Evolutionary conservation across 306 rosid genomes (phyloP).

Genomic region (Cucurbita argyrosperma): DNA sequence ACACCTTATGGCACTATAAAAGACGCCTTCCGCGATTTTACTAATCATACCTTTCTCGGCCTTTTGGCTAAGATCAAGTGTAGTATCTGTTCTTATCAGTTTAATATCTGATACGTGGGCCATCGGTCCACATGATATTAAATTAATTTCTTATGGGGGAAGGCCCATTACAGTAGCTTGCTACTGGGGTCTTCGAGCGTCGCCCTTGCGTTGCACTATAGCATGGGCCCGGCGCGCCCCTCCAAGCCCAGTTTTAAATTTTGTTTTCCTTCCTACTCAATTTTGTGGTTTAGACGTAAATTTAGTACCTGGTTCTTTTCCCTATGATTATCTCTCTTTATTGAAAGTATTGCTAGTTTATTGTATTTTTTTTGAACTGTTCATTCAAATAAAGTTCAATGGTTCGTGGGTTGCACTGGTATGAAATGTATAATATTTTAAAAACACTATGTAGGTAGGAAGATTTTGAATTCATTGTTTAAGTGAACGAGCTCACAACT

Average conservation of each 20-base stretch:
- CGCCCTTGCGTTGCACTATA: neutral
- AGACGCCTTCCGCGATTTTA: fast-evolving
- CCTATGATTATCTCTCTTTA: no score
- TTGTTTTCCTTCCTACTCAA: no score
- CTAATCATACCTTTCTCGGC: neutral
- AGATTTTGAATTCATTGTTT: no score
- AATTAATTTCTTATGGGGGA: neutral
- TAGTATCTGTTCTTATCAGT: neutral
- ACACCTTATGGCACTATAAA: neutral
- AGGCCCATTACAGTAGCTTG: neutral
- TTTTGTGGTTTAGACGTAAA: no score
- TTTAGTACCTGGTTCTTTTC: no score
- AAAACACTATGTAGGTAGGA: no score
- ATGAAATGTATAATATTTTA: no score
- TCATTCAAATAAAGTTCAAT: no score
- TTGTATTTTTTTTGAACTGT: no score
- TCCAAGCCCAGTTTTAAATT: neutral
- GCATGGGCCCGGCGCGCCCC: neutral
- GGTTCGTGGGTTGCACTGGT: no score
- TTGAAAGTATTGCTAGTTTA: no score
- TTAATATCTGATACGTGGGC: neutral
- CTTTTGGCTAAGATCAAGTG: neutral
- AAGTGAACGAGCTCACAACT: no score
- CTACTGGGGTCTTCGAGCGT: neutral
- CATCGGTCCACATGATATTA: neutral